phyloP scores from a whole-genome alignment of 331 rosid species.

The Spiraea crenata region DNA sequence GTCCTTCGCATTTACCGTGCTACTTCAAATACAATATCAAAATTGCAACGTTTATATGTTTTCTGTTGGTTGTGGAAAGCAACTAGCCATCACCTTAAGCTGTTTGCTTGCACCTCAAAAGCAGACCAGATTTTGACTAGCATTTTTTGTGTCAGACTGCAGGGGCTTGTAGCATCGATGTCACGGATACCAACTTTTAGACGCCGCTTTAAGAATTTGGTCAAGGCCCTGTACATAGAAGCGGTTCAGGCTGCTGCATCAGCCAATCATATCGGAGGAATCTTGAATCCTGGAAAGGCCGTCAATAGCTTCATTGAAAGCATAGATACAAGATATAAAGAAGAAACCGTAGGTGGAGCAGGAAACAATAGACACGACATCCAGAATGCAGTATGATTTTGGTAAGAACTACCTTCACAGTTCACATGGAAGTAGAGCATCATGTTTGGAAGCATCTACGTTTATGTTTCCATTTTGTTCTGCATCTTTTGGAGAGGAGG shows the following conservation, averaged over 20 bases:
- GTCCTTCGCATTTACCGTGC: too few relatives aligned
- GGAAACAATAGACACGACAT: constrained; percentile 8
- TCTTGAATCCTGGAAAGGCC: constrained; percentile 3
- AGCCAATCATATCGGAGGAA: constrained; percentile 33
- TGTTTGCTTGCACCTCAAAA: neutral
- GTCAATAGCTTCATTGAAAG: constrained; percentile 18
- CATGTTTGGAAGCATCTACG: neutral
- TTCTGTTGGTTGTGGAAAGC: too few relatives aligned
- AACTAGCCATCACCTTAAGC: neutral
- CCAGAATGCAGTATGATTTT: constrained; percentile 6
- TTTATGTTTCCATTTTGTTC: too few relatives aligned
- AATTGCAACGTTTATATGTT: neutral
- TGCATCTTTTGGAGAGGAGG: too few relatives aligned
- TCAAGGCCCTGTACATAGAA: constrained; percentile 61
- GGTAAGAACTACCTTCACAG: neutral
- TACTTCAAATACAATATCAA: too few relatives aligned
- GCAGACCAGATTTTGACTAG: neutral
- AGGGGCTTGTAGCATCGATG: constrained; percentile 68
- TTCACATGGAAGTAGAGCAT: neutral
- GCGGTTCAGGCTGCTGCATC: constrained; percentile 50
- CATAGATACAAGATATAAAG: constrained; percentile 14
- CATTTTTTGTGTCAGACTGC: constrained; percentile 39
- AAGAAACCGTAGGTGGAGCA: constrained; percentile 18
- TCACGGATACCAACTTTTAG: constrained; percentile 71
- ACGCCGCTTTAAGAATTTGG: constrained; percentile 54